A percentile compares a stretch with the other conserved stretches of the same genome.
These are phyloP conservation scores for Nicotiana paniculata DNA, from an alignment of 257 asterid species.

Conservation along the genomic window DNA sequence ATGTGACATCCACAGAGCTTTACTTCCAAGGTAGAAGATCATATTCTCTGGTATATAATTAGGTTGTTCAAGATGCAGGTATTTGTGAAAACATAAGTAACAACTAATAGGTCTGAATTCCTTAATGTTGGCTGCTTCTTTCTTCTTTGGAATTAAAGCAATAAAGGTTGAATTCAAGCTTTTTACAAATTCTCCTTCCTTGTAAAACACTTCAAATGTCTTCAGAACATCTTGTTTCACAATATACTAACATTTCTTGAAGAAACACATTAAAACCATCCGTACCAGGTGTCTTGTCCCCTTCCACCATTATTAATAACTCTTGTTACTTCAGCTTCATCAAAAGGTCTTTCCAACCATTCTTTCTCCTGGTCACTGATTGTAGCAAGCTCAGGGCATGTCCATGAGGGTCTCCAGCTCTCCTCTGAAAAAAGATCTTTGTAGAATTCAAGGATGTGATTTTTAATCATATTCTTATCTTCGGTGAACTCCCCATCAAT, in stretches of 20 bases:
- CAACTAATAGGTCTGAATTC: background rate
- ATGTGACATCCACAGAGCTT: constrained; percentile 64
- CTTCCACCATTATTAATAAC: too few species aligned
- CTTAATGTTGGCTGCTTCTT: background rate
- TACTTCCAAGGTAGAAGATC: constrained; percentile 70
- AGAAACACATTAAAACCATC: too few species aligned
- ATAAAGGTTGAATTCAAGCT: background rate
- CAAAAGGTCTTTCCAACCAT: too few species aligned
- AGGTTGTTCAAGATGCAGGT: background rate
- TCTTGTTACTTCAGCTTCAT: too few species aligned
- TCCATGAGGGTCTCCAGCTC: too few species aligned
- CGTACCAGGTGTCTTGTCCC: too few species aligned
- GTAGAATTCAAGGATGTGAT: background rate
- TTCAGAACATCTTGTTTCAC: background rate
- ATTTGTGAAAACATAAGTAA: background rate
- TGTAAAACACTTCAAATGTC: background rate
- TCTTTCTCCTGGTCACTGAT: too few species aligned
- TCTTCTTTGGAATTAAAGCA: background rate
- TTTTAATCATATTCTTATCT: background rate
- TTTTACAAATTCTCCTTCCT: background rate
- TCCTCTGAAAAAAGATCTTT: background rate
- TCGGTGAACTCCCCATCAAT: background rate
- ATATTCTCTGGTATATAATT: background rate
- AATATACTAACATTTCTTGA: too few species aligned
- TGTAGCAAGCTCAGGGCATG: too few species aligned